These are phyloP conservation scores for Jacaranda copaia DNA, from an alignment of 257 asterid species.

Conservation along the genomic window DNA sequence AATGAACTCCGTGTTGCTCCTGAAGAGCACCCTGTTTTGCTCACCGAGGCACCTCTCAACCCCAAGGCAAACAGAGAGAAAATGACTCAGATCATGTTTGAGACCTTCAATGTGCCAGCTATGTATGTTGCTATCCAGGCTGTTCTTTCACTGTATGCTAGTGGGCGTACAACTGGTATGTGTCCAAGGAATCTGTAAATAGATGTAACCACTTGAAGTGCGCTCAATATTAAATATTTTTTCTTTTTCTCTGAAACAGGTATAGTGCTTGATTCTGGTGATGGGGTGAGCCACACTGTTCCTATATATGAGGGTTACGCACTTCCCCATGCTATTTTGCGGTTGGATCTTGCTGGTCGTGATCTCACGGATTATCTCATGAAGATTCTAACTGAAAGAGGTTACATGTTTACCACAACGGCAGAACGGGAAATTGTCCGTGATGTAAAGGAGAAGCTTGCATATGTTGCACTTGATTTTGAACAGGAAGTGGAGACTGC, in stretches of 20 bases:
- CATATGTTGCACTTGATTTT: constrained; percentile 51
- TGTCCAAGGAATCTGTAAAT: neutral
- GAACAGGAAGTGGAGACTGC: constrained; percentile 54
- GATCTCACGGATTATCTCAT: constrained; percentile 55
- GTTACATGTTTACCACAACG: constrained; percentile 51
- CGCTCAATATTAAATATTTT: neutral
- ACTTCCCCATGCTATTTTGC: constrained; percentile 52
- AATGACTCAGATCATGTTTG: constrained; percentile 60
- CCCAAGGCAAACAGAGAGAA: constrained; percentile 60
- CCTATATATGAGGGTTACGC: constrained; percentile 55
- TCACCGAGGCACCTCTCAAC: constrained; percentile 57
- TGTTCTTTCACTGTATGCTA: constrained; percentile 58
- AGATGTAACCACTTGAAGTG: neutral
- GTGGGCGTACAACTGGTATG: constrained; percentile 60
- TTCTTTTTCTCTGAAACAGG: constrained; percentile 35
- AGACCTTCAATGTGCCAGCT: constrained; percentile 55
- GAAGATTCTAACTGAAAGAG: constrained; percentile 51
- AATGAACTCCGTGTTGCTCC: constrained; percentile 62
- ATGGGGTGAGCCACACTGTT: constrained; percentile 55
- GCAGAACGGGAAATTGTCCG: constrained; percentile 57
- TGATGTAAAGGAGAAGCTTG: constrained; percentile 54
- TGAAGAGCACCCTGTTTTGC: constrained; percentile 55
- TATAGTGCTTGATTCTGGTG: constrained; percentile 55
- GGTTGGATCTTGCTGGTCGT: constrained; percentile 52
- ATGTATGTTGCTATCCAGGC: constrained; percentile 61